Conservation (phyloP, 1,139 yeast genomes). For the Lodderomyces jiufengensis region DNA sequence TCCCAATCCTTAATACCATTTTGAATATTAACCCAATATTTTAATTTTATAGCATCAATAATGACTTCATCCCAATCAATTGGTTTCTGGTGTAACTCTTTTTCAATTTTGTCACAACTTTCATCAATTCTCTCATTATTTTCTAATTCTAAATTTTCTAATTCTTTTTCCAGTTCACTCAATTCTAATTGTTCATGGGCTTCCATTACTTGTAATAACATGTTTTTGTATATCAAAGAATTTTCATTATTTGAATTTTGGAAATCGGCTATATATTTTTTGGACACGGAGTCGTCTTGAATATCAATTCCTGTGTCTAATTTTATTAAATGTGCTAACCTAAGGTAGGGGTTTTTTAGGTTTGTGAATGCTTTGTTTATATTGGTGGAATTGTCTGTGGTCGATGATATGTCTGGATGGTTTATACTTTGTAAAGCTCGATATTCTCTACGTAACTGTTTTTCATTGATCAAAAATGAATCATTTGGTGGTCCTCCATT, state of each 20-base stretch:
- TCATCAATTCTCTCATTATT: conserved; percentile 51
- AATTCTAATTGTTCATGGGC: conserved; percentile 74
- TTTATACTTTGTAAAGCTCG: conserved; percentile 64
- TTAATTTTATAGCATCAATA: conserved; percentile 64
- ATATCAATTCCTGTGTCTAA: conserved; percentile 39
- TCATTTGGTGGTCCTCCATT: conserved; percentile 64
- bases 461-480: conserved; percentile 54
- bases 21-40: conserved; percentile 81
- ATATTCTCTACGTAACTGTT: conserved; percentile 66
- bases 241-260: conserved; percentile 30
- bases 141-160: conserved; percentile 49
- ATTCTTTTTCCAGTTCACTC: conserved; percentile 55
- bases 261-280: conserved; percentile 30
- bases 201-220: conserved; percentile 73
- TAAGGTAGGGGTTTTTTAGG: conserved; percentile 61
- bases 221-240: conserved; percentile 47
- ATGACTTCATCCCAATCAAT: conserved; percentile 55
- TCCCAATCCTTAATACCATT: conserved; percentile 77
- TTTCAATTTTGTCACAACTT: conserved; percentile 32
- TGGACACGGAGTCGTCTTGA: conserved; percentile 38
- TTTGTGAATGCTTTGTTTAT: conserved; percentile 76
- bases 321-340: conserved; percentile 45
- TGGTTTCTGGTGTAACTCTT: conserved; percentile 18
- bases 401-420: conserved; percentile 69
- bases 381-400: conserved; percentile 36